phyloP scores from a whole-genome alignment of 331 rosid species.

The Dryas integrifolia region DNA sequence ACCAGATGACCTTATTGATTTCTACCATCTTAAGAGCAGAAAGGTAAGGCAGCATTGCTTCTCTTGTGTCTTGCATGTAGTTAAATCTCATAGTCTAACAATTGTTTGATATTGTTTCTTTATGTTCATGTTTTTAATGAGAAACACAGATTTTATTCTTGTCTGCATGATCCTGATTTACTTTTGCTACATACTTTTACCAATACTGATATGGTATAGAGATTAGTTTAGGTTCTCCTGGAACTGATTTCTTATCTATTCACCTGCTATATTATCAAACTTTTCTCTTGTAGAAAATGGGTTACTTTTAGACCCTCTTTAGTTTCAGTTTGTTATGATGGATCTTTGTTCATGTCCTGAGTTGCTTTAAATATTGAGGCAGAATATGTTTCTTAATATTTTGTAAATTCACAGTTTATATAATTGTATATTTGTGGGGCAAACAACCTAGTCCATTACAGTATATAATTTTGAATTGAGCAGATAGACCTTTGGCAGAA shows the following conservation, averaged over 20 bases:
- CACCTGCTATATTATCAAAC: not conserved
- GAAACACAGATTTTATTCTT: too few species aligned
- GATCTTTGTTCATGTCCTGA: not conserved
- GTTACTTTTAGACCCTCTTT: too few species aligned
- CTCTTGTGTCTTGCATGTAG: not conserved
- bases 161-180: too few species aligned
- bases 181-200: not conserved
- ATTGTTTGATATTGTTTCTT: not conserved
- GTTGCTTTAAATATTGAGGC: constrained; percentile 3
- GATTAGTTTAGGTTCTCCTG: not conserved
- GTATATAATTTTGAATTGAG: not conserved
- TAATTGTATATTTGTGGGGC: not conserved
- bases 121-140: not conserved
- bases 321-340: not conserved
- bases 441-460: not conserved
- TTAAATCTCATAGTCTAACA: not conserved
- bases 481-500: not conserved
- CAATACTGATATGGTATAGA: too few species aligned
- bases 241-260: not conserved
- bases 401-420: constrained; percentile 2
- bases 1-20: constrained; percentile 96
- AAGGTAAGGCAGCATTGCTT: constrained; percentile 52
- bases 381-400: not conserved
- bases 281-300: not conserved
- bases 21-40: constrained; percentile 97